A percentile compares a stretch with the other conserved stretches of the same genome.
These are phyloP conservation scores for sorghum (Sorghum bicolor) DNA, from an alignment of 176 grass and related monocot genomes.

Conservation along the genomic window Sorghum_bicolor_NCBIv3 NC_012873.2:45397501-45398000, in stretches of 20 bases:
- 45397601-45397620: conserved; percentile 19
- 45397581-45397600: not conserved
- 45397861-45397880: conserved; percentile 13
- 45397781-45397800: conserved; percentile 81
- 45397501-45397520: conserved; percentile 22
- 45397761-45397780: conserved; percentile 64
- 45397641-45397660: conserved; percentile 12
- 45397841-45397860: conserved; percentile 26
- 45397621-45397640: not conserved
- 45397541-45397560: not conserved
- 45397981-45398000: not conserved
- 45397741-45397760: conserved; percentile 41
- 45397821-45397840: conserved; percentile 71
- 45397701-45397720: not conserved
- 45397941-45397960: not conserved
- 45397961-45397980: not conserved
- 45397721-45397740: not conserved
- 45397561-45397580: conserved; percentile 2
- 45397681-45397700: conserved; percentile 10
- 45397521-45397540: conserved; percentile 1
- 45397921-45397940: not conserved
- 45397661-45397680: not conserved
- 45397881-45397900: not conserved
- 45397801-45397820: conserved; percentile 87
- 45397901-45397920: not conserved